Evolutionary conservation across 306 rosid species (phyloP), one percentile per base, ranked within the genome.

Genomic region (Vigna unguiculata): DNA sequence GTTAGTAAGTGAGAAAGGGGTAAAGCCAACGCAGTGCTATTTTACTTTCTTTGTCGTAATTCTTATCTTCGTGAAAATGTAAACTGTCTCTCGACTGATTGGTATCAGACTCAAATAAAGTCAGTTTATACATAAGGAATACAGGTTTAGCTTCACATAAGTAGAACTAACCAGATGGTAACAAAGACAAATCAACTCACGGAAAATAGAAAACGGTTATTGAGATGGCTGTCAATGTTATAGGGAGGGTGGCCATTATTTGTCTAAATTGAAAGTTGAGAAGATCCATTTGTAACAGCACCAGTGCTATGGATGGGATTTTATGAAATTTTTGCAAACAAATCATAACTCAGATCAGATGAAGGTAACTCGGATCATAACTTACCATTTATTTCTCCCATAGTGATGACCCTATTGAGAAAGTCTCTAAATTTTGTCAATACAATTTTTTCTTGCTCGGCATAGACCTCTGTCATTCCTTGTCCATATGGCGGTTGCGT

Each of bases 331-430:
- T 34, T 53, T 21, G 57, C 38, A 52, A 72, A 61, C 5, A 74
- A 74, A 79, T 17, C 47, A 75, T 13, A 65, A 55, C n/a, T 78
- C 13, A 34, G 16, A 61, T 53, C 41, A 78, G 36, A 46, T 40
- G 71, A 54, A 85, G 70, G 80, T 73, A 83, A 77, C n/a, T n/a
- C n/a, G n/a, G n/a, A n/a, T n/a, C n/a, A n/a, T 36, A 75, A 88
- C 97, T 91, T 87, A 78, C 99, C 99, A 75, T 89, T 96, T 75
- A 91, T 90, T 87, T 96, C 99, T 83, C 99, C 99, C 73, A 88
- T 90, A 57, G 96, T 87, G 78, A 96, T 96, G 79, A 96, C 93
- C 83, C 87, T 90, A 74, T 92, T 87, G 38, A 96, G 99, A 84
- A 91, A 92, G 62, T 93, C 99, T 76, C 99, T 90, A 80, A 96